Conservation (phyloP, 768 basidiomycete genomes). For the Mycena rosella region DNA sequence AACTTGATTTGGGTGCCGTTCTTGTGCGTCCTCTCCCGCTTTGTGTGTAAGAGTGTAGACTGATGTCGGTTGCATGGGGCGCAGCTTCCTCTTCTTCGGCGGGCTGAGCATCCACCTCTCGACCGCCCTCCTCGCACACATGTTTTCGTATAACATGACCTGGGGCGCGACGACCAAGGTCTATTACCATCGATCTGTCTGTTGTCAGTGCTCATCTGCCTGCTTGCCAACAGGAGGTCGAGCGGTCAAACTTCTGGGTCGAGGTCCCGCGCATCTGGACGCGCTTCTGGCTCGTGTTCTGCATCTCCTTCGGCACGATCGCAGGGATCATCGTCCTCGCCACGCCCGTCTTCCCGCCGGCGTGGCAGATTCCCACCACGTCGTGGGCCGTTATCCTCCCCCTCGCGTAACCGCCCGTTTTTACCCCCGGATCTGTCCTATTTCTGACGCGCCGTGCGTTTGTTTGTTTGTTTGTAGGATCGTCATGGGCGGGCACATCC, state of each 20-base stretch:
- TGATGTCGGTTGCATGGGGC: background rate
- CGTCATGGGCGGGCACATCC: slow-evolving; percentile 73
- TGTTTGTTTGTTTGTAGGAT: slow-evolving; percentile 56
- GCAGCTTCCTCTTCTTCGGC: slow-evolving; percentile 83
- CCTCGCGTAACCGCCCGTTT: slow-evolving; percentile 63
- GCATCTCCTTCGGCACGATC: slow-evolving; percentile 64
- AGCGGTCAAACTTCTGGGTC: slow-evolving; percentile 90
- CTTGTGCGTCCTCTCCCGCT: slow-evolving; percentile 63
- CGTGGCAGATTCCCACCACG: slow-evolving; percentile 71
- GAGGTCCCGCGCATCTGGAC: slow-evolving; percentile 88
- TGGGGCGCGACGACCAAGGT: slow-evolving; percentile 85
- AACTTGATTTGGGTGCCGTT: slow-evolving; percentile 78
- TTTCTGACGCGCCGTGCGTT: slow-evolving; percentile 2
- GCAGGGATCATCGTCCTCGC: slow-evolving; percentile 70
- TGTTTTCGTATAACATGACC: slow-evolving; percentile 82
- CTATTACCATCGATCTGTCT: background rate
- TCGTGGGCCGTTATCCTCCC: slow-evolving; percentile 85
- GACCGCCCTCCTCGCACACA: slow-evolving; percentile 72
- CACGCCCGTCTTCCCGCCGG: slow-evolving; percentile 65
- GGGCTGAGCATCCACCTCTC: slow-evolving; percentile 80
- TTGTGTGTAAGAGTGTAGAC: background rate
- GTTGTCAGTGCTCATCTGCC: background rate
- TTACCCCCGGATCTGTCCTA: background rate
- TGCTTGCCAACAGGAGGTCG: slow-evolving; percentile 73
- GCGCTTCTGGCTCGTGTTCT: slow-evolving; percentile 79